These are phyloP conservation scores for Penicillium oxalicum DNA, from an alignment of 2,329 filamentous ascomycete species.

Conservation along the genomic window DNA sequence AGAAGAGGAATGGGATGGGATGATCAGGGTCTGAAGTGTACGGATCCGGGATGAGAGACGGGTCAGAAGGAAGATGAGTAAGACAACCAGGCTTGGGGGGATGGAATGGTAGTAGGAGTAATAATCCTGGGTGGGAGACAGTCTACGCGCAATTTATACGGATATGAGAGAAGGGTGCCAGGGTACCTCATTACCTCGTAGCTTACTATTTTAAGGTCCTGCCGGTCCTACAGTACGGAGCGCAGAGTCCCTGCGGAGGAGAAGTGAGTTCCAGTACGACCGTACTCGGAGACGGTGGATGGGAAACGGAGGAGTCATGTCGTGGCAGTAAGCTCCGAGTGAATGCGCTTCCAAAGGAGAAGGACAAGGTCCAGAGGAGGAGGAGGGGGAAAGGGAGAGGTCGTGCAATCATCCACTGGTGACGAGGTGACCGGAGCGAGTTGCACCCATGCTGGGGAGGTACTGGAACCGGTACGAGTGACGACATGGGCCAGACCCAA, in stretches of 20 bases:
- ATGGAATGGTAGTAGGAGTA: too few species aligned
- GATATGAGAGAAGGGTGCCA: constrained; percentile 19
- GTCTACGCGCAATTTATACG: constrained; percentile 14
- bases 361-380: neutral
- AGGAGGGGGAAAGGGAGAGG: constrained; percentile 7
- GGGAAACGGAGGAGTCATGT: constrained; percentile 7
- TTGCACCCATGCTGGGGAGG: neutral
- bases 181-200: constrained; percentile 13
- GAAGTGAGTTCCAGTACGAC: too few species aligned
- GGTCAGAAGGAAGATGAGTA: neutral
- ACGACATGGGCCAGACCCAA: neutral
- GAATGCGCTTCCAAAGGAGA: constrained; percentile 6
- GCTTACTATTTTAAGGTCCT: too few species aligned
- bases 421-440: constrained; percentile 15
- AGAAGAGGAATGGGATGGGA: too few species aligned
- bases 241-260: too few species aligned
- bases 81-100: too few species aligned
- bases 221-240: too few species aligned
- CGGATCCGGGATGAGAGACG: too few species aligned
- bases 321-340: constrained; percentile 10
- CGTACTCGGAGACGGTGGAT: constrained; percentile 1
- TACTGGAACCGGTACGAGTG: neutral
- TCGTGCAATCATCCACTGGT: constrained; percentile 12
- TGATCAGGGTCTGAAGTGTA: too few species aligned
- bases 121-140: too few species aligned